Conservation (phyloP, 1,139 yeast species). For the Saccharomyces hybrid region DNA sequence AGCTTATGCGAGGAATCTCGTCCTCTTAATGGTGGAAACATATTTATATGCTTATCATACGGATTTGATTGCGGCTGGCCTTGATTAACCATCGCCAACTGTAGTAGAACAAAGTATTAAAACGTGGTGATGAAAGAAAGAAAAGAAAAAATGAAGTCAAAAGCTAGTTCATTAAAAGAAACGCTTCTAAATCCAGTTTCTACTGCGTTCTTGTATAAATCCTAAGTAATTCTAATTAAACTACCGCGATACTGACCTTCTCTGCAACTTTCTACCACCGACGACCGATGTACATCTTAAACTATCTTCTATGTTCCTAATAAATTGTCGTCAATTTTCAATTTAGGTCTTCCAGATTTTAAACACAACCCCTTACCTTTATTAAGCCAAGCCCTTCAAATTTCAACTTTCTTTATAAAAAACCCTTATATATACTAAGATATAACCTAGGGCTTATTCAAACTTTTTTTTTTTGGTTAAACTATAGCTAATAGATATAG, state of each 20-base stretch:
- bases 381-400: background rate
- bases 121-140: background rate
- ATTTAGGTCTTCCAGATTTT: background rate
- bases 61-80: constrained; percentile 2
- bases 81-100: background rate
- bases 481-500: too few species aligned
- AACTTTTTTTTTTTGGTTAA: too few species aligned
- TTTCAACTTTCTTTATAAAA: too few species aligned
- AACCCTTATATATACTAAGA: background rate
- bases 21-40: constrained; percentile 12
- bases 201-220: background rate
- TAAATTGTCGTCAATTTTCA: background rate
- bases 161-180: background rate
- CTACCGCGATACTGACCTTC: background rate
- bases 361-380: too few species aligned
- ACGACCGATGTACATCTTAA: background rate
- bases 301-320: background rate
- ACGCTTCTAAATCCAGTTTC: background rate
- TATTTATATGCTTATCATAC: constrained; percentile 18
- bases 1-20: constrained; percentile 3
- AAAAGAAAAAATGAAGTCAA: background rate
- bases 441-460: background rate
- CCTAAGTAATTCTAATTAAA: background rate
- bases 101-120: background rate
- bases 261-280: background rate